Percentiles rank a stretch among this genome's conserved stretches.
phyloP scores from a whole-genome alignment of 208 protist species.

The Tritrichomonas foetus region DNA sequence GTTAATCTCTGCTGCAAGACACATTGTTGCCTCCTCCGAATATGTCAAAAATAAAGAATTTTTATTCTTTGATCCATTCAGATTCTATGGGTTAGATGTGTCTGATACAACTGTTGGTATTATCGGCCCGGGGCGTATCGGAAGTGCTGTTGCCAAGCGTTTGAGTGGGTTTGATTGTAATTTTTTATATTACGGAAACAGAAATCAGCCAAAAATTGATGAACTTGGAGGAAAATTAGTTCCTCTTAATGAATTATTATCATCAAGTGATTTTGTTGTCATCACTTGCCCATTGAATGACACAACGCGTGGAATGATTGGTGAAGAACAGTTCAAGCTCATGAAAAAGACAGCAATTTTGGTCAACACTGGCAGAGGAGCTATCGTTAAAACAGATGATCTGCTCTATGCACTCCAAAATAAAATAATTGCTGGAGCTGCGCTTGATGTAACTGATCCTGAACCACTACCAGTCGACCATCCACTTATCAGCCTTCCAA shows the following conservation, averaged over 20 bases:
- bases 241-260: no score
- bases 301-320: slow-evolving; percentile 45
- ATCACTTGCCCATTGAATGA: slow-evolving; percentile 37
- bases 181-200: not conserved
- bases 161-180: not conserved
- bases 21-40: not conserved
- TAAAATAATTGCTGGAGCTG: slow-evolving; percentile 42
- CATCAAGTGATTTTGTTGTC: slow-evolving; percentile 51
- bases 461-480: slow-evolving; percentile 49
- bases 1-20: not conserved
- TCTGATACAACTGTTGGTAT: slow-evolving; percentile 39
- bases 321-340: not conserved
- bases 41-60: not conserved
- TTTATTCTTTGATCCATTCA: not conserved
- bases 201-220: no score
- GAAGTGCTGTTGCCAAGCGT: slow-evolving; percentile 39
- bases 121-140: slow-evolving; percentile 51
- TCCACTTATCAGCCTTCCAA: slow-evolving; percentile 34
- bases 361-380: slow-evolving; percentile 51
- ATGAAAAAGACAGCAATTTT: slow-evolving; percentile 51
- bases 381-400: slow-evolving; percentile 44
- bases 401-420: slow-evolving; percentile 43
- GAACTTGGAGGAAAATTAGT: no score
- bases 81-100: not conserved
- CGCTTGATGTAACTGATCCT: slow-evolving; percentile 47